Conservation (phyloP, 306 rosid genomes). For the Malus sylvestris region DNA sequence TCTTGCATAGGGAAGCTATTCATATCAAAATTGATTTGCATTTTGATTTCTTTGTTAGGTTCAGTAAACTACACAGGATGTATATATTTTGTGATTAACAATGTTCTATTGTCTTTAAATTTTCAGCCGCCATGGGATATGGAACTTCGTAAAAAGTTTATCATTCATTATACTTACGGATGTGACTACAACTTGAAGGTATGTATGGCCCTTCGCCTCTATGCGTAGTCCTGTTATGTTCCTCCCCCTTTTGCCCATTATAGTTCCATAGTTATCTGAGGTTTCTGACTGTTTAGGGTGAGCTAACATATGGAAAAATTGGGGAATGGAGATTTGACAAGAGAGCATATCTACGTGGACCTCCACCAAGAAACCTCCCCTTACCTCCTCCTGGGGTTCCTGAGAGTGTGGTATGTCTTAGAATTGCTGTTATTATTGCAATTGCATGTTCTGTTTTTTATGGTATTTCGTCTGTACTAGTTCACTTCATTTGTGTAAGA, state of each 20-base stretch:
- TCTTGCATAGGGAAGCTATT: constrained; percentile 7
- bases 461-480: neutral
- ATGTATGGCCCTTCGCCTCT: neutral
- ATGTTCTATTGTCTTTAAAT: constrained; percentile 11
- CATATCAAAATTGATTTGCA: constrained; percentile 10
- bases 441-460: neutral
- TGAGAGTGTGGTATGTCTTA: constrained; percentile 89
- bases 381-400: constrained; percentile 97
- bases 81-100: neutral
- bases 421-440: neutral
- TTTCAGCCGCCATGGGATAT: constrained; percentile 98
- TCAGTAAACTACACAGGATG: neutral
- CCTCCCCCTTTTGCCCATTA: neutral
- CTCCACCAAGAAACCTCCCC: constrained; percentile 71
- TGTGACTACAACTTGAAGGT: constrained; percentile 90
- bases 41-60: neutral
- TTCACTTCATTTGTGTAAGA: neutral
- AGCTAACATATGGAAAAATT: constrained; percentile 73
- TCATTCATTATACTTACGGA: constrained; percentile 87
- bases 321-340: constrained; percentile 99
- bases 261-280: neutral
- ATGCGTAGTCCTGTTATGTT: neutral
- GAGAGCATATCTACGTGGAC: constrained; percentile 76
- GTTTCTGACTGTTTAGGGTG: constrained; percentile 53
- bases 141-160: constrained; percentile 55